phyloP scores from a whole-genome alignment of 2,329 filamentous ascomycete species.

The Cladophialophora immunda region DNA sequence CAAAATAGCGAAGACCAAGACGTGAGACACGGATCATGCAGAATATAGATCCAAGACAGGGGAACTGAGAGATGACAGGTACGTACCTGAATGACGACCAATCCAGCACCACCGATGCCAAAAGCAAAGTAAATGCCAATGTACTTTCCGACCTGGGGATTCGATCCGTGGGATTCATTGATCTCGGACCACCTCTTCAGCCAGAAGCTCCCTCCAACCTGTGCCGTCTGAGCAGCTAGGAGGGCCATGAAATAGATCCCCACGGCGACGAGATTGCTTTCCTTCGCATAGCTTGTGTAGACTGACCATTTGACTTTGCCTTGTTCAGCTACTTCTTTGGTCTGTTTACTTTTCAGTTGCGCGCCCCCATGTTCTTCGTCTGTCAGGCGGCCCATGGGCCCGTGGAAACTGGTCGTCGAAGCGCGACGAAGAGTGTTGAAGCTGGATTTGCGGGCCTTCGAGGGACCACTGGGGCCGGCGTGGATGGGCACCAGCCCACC shows the following conservation, averaged over 20 bases:
- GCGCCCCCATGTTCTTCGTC: constrained; percentile 75
- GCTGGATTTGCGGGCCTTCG: constrained; percentile 70
- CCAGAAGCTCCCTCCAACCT: constrained; percentile 89
- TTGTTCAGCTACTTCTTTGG: constrained; percentile 88
- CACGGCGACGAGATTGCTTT: constrained; percentile 88
- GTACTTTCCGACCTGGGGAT: constrained; percentile 83
- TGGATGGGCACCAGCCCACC: constrained; percentile 81
- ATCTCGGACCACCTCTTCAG: constrained; percentile 89
- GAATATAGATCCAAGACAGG: constrained; percentile 4
- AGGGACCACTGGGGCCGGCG: constrained; percentile 52
- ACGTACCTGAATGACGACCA: constrained; percentile 79
- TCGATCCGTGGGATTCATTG: constrained; percentile 73
- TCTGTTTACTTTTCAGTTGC: constrained; percentile 77
- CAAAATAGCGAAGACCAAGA: not conserved
- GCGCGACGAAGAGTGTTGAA: constrained; percentile 85
- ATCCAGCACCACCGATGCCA: constrained; percentile 81
- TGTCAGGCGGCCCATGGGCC: constrained; percentile 80
- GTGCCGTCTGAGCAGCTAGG: constrained; percentile 79
- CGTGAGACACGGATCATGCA: not conserved
- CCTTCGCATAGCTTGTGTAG: constrained; percentile 92
- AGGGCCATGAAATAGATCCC: constrained; percentile 79
- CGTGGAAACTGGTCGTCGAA: constrained; percentile 88
- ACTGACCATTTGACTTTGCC: constrained; percentile 98
- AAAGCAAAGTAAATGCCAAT: constrained; percentile 96
- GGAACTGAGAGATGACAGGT: constrained; percentile 6